These are phyloP conservation scores for Coriaria nepalensis DNA, from an alignment of 306 rosid genomes.

Conservation along the genomic window DNA sequence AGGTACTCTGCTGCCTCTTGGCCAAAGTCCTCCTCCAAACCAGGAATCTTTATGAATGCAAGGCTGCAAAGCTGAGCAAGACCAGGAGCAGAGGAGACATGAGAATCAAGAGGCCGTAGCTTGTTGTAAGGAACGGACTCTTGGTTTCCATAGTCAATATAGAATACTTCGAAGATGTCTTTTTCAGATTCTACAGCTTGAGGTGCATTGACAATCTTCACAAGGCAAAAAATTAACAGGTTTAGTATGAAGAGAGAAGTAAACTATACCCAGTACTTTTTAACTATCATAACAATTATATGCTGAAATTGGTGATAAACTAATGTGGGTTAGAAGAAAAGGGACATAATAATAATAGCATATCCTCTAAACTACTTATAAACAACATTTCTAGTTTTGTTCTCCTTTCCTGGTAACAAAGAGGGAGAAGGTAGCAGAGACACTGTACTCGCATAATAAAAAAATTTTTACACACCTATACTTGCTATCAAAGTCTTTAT, in stretches of 20 bases:
- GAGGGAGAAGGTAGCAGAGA: too few species aligned
- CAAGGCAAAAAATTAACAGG: constrained; percentile 13
- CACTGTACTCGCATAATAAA: too few species aligned
- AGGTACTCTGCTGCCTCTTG: constrained; percentile 84
- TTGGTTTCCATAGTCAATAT: constrained; percentile 92
- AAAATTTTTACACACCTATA: too few species aligned
- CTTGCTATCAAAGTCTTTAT: too few species aligned
- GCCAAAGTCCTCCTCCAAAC: constrained; percentile 83
- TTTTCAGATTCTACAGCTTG: constrained; percentile 66
- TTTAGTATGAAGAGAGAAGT: constrained; percentile 12
- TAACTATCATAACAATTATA: too few species aligned
- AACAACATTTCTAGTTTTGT: too few species aligned
- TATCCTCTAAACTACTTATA: too few species aligned
- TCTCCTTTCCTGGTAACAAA: too few species aligned
- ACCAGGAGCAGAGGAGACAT: constrained; percentile 73
- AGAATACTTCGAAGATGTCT: constrained; percentile 80
- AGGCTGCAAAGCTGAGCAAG: constrained; percentile 88
- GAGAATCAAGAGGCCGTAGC: constrained; percentile 69
- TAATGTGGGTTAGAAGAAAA: too few species aligned
- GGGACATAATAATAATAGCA: too few species aligned
- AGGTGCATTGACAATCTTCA: constrained; percentile 72
- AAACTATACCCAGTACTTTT: too few species aligned
- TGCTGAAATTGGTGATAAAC: too few species aligned
- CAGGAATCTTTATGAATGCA: constrained; percentile 72
- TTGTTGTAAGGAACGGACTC: constrained; percentile 58